Conservation (phyloP, 441 rosid species). For the Erodium chrysanthum region DNA sequence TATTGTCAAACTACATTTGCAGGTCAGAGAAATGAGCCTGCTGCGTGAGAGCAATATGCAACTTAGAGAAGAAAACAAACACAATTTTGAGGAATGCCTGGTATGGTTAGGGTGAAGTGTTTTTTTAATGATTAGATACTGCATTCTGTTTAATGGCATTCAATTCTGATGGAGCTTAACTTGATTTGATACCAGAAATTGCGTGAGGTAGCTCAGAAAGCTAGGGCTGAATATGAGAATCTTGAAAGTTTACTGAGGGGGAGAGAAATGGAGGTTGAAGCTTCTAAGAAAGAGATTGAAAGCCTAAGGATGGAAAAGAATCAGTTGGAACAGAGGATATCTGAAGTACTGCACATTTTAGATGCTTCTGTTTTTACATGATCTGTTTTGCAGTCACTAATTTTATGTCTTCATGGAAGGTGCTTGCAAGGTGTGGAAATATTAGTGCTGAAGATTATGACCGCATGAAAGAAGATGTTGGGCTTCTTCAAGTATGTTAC, state of each 20-base stretch:
- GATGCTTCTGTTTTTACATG: constrained; percentile 10
- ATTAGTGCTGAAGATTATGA: constrained; percentile 70
- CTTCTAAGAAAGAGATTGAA: constrained; percentile 61
- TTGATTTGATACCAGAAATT: constrained; percentile 41
- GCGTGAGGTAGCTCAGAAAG: constrained; percentile 62
- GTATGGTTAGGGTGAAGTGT: constrained; percentile 26
- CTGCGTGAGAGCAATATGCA: constrained; percentile 96
- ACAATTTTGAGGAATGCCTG: constrained; percentile 96
- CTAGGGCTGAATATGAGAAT: constrained; percentile 43
- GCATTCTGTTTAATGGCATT: neutral
- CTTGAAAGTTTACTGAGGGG: constrained; percentile 47
- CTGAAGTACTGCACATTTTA: constrained; percentile 44
- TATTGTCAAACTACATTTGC: constrained; percentile 17
- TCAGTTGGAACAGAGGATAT: constrained; percentile 51
- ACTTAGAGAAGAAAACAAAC: constrained; percentile 93
- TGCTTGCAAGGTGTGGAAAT: constrained; percentile 57
- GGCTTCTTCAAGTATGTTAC: constrained; percentile 48
- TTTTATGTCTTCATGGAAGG: constrained; percentile 31
- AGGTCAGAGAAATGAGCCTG: constrained; percentile 85
- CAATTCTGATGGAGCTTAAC: neutral
- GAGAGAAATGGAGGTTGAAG: constrained; percentile 59
- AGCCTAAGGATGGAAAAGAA: constrained; percentile 53
- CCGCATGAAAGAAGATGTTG: constrained; percentile 56
- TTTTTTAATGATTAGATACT: neutral
- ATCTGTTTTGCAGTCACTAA: constrained; percentile 19